Base-by-base conservation (phyloP, 2,329 filamentous ascomycete genomes). In the Raffaelea deltoideospora region DNA sequence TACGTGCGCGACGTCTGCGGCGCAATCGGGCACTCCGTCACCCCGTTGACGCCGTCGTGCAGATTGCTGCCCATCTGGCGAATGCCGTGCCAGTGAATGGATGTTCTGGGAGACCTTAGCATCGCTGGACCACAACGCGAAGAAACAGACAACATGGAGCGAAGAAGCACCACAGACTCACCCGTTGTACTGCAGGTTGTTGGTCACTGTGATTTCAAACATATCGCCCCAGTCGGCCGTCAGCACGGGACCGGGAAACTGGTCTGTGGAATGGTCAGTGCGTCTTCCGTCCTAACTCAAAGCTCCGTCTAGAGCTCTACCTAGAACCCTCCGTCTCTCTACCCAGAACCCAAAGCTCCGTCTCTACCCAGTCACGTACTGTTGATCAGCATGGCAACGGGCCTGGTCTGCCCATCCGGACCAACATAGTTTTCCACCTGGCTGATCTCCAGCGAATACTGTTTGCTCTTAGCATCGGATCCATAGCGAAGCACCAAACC, bases 1-100 rank as follows among this genome's bases (percentile, higher is more conserved):
- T 61, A 59, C 1, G 51, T 55, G 21, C 50, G 49, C 7, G 48
- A 52, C 14, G 58, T 47, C 19, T 61, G 63, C 1, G 66, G 64
- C 13, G 65, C 55, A 37, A 72, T 66, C 3, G 70, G 69, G 47
- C 71, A 76, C 47, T 76, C 67, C 0, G 53, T 56, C 15, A 54
- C 42, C 21, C 51, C 52, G 21, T 50, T 50, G 19, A 54, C 54
- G 13, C 54, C 54, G 24, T 57, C 54, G 33, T 50, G 47, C 26
- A 55, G 45, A 30, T 50, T 53, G 10, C 43, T 51, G 38, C 49
- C 43, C 7, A 48, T 39, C 39, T 53, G 51, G 15, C 53, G 48
- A 14, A 57, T 47, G 3, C 55, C 55, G 39, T 57, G 55, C 54
- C 53, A 57, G 45, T 57, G 55, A 11, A 57, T 48, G 2, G 50